These are phyloP conservation scores for Acanthamoeba castellanii DNA, from an alignment of 208 protist genomes.

Conservation along the genomic window DNA sequence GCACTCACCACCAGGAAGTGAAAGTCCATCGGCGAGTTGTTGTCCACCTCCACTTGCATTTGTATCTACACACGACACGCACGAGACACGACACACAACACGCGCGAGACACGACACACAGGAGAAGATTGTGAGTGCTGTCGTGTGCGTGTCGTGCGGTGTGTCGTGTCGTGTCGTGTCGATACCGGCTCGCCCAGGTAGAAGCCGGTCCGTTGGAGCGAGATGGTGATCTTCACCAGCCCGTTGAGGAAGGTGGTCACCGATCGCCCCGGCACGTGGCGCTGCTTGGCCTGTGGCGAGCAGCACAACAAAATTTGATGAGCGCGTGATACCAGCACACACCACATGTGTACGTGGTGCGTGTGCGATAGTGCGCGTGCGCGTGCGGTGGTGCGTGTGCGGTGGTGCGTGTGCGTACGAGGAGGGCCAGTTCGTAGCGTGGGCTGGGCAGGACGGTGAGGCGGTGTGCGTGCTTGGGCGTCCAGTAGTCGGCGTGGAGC, in stretches of 20 bases:
- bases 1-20: conserved; percentile 13
- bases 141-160: neutral
- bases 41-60: conserved; percentile 31
- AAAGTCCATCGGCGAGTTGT: conserved; percentile 9
- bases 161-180: too few species aligned
- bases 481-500: conserved; percentile 10
- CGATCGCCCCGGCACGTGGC: neutral
- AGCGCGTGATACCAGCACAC: neutral
- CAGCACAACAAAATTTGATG: too few species aligned
- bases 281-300: neutral
- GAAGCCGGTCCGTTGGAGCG: neutral
- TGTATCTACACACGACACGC: too few species aligned
- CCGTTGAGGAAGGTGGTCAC: neutral
- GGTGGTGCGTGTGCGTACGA: too few species aligned
- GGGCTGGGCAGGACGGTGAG: neutral
- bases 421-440: neutral
- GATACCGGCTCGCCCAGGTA: neutral
- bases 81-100: too few species aligned
- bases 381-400: too few species aligned
- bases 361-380: too few species aligned
- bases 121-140: neutral
- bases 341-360: neutral
- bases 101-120: too few species aligned
- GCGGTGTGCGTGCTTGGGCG: conserved; percentile 3
- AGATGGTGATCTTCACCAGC: neutral